Conservation (phyloP, 2,329 filamentous ascomycete genomes). For the Pezicula carpinea region DNA sequence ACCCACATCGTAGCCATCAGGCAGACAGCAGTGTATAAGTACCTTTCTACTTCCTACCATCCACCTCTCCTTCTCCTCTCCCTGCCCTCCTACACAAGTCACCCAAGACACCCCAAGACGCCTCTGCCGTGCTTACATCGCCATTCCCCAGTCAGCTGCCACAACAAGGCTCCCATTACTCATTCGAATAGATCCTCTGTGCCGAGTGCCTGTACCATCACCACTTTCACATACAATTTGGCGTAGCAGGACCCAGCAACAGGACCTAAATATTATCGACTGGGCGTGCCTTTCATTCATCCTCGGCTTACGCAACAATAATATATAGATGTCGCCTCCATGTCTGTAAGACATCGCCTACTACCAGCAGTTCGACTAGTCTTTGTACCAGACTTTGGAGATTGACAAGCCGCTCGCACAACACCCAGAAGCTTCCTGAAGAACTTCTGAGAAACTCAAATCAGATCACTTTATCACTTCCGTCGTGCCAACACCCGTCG, state of each 20-base stretch:
- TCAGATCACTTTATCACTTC: constrained; percentile 4
- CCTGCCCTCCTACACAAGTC: not conserved
- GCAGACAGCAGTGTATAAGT: constrained; percentile 13
- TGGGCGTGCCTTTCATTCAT: not conserved
- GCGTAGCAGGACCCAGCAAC: no score
- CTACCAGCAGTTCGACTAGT: constrained; percentile 21
- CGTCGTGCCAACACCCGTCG: constrained; percentile 2
- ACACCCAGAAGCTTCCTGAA: constrained; percentile 9
- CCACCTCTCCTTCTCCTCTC: constrained; percentile 6
- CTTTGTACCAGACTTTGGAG: constrained; percentile 25
- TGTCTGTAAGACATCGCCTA: constrained; percentile 25
- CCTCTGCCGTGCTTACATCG: no score
- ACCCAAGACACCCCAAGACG: not conserved
- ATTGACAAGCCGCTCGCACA: constrained; percentile 19
- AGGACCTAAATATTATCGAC: not conserved
- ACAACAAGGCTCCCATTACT: not conserved
- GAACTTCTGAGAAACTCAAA: constrained; percentile 9
- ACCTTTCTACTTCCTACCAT: constrained; percentile 11
- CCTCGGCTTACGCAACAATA: constrained; percentile 9
- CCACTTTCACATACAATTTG: not conserved
- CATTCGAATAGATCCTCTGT: not conserved
- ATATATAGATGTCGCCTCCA: constrained; percentile 24
- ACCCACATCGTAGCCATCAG: constrained; percentile 1
- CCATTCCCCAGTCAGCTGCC: not conserved
- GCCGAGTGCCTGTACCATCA: not conserved